Evolutionary conservation across 305 asterid genomes (phyloP).

Genomic region (Andrographis paniculata): DNA sequence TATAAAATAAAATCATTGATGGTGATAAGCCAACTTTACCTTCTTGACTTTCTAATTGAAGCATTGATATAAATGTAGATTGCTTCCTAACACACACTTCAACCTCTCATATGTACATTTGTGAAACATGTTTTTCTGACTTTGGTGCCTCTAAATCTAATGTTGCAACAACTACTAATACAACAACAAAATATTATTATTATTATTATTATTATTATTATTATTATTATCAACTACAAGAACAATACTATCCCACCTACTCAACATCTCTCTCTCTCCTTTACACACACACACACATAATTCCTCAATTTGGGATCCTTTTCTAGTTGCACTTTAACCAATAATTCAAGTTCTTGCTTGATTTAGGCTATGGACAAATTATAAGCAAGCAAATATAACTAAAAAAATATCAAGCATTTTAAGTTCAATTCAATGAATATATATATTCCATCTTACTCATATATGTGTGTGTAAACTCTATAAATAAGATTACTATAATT

Average conservation of each 20-base stretch:
- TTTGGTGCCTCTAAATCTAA: constrained; percentile 10
- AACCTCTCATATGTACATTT: constrained; percentile 5
- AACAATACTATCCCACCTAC: constrained; percentile 16
- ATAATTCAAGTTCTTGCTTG: constrained; percentile 11
- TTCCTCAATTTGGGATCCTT: constrained; percentile 6
- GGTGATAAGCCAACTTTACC: constrained; percentile 19
- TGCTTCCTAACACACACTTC: constrained; percentile 16
- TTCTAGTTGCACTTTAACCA: constrained; percentile 9
- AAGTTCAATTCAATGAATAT: too few species aligned
- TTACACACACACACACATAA: not conserved
- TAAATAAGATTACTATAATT: too few species aligned
- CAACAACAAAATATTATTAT: too few species aligned
- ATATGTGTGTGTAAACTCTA: too few species aligned
- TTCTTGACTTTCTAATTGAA: constrained; percentile 22
- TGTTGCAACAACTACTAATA: not conserved
- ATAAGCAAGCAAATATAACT: not conserved
- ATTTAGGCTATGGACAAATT: constrained; percentile 1
- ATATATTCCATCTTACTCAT: too few species aligned
- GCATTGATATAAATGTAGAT: constrained; percentile 20
- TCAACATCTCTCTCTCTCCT: too few species aligned
- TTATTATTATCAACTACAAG: not conserved
- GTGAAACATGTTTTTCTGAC: constrained; percentile 16
- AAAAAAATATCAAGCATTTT: too few species aligned
- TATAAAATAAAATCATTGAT: constrained; percentile 6
- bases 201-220: too few species aligned